phyloP scores from a whole-genome alignment of 306 rosid species.

The Vigna hirtella region DNA sequence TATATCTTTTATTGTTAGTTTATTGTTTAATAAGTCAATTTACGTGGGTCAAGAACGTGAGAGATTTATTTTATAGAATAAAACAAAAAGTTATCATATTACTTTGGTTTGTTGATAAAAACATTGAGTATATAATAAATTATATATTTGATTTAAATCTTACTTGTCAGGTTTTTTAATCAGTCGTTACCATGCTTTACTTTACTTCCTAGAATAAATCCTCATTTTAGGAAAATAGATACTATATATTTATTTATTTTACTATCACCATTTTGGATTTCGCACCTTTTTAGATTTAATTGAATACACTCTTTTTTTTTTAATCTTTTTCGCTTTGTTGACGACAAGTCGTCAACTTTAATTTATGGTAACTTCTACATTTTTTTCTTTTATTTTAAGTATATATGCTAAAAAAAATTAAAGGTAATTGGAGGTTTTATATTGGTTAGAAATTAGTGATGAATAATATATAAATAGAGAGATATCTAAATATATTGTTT shows the following conservation, averaged over 20 bases:
- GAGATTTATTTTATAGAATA: background rate
- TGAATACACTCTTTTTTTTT: background rate
- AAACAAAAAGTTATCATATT: background rate
- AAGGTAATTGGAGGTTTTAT: too few species aligned
- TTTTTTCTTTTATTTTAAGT: too few species aligned
- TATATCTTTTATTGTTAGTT: background rate
- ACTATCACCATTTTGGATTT: background rate
- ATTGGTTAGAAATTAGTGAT: too few species aligned
- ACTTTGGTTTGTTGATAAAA: background rate
- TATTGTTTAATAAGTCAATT: conserved; percentile 2
- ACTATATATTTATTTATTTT: background rate
- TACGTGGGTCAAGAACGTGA: background rate
- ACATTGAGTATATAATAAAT: background rate
- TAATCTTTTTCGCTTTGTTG: too few species aligned
- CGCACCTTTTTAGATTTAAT: background rate
- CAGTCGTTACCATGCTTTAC: background rate
- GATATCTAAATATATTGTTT: too few species aligned
- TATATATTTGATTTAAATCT: background rate
- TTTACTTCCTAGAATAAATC: background rate
- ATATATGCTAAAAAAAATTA: too few species aligned
- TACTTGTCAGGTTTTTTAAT: background rate
- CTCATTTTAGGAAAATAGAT: background rate
- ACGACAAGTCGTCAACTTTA: too few species aligned
- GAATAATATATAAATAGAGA: too few species aligned
- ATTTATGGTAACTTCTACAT: too few species aligned